Conservation (phyloP, 2,329 filamentous ascomycete genomes). For the Arthroderma sp. region DNA sequence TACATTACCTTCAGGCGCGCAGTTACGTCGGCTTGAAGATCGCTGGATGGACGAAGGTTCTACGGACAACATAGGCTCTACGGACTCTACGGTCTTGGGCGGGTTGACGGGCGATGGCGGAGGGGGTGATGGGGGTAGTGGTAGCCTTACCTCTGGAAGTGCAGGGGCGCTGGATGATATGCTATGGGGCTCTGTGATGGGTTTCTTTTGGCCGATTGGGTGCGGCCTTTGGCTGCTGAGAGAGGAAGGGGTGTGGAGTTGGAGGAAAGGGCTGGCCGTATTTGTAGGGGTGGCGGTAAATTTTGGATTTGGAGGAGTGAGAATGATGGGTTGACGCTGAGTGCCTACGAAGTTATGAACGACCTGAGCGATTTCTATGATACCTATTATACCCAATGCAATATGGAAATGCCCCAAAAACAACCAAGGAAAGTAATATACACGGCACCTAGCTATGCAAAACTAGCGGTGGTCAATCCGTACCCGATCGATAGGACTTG, state of each 20-base stretch:
- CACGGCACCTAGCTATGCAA: slow-evolving; percentile 6
- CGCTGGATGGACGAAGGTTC: slow-evolving; percentile 66
- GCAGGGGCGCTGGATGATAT: slow-evolving; percentile 63
- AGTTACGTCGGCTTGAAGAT: slow-evolving; percentile 69
- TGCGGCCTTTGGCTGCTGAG: slow-evolving; percentile 73
- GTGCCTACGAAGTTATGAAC: no score
- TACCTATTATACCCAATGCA: no score
- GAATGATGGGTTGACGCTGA: slow-evolving; percentile 33
- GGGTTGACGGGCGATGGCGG: slow-evolving; percentile 18
- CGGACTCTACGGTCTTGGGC: slow-evolving; percentile 17
- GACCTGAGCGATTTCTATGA: no score
- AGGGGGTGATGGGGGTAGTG: slow-evolving; percentile 15
- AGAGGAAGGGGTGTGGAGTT: slow-evolving; percentile 77
- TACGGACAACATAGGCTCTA: slow-evolving; percentile 18
- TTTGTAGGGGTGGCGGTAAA: slow-evolving; percentile 73
- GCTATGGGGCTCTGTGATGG: slow-evolving; percentile 75
- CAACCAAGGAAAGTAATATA: not conserved
- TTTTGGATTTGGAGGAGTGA: slow-evolving; percentile 58
- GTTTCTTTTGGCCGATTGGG: slow-evolving; percentile 89
- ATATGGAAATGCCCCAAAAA: no score
- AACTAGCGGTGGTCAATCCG: slow-evolving; percentile 10
- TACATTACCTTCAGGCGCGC: slow-evolving; percentile 67
- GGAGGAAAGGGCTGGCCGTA: slow-evolving; percentile 74
- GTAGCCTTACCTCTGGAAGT: slow-evolving; percentile 1
- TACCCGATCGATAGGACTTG: slow-evolving; percentile 14